Evolutionary conservation across 768 basidiomycete species (phyloP).

Genomic region (Gloeophyllum trabeum): DNA sequence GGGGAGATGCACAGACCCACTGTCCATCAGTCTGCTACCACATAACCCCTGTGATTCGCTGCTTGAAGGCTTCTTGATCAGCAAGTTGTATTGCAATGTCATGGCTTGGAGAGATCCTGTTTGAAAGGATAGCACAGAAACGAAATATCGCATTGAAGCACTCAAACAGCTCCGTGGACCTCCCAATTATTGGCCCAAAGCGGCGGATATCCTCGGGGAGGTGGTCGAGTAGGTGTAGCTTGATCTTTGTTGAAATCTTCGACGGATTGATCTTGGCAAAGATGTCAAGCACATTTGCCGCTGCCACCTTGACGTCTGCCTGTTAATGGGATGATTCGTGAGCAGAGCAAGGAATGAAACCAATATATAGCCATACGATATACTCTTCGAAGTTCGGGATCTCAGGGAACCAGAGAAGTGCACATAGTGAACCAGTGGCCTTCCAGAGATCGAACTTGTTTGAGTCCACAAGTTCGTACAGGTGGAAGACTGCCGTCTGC

Average conservation of each 20-base stretch:
- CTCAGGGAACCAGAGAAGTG: constrained; percentile 18
- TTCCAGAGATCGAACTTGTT: constrained; percentile 18
- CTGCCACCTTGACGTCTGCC: constrained; percentile 7
- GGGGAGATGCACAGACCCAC: constrained; percentile 3
- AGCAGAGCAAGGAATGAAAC: background rate
- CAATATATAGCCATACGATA: constrained; percentile 8
- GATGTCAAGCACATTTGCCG: constrained; percentile 11
- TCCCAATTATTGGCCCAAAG: constrained; percentile 22
- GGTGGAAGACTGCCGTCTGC: constrained; percentile 10
- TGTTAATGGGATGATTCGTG: background rate
- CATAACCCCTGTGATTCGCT: constrained; percentile 20
- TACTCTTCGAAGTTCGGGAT: constrained; percentile 18
- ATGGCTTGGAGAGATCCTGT: constrained; percentile 31
- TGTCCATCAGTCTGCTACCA: constrained; percentile 9
- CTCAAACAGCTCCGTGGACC: constrained; percentile 28
- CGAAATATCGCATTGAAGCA: constrained; percentile 32
- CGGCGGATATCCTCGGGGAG: constrained; percentile 15
- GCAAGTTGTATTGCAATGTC: constrained; percentile 25
- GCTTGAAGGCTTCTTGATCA: constrained; percentile 18
- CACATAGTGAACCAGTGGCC: constrained; percentile 18
- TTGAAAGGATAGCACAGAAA: constrained; percentile 25
- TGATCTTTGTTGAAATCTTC: constrained; percentile 16
- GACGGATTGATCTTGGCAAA: constrained; percentile 15
- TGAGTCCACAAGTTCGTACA: constrained; percentile 11
- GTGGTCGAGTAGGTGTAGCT: constrained; percentile 22